Percentiles rank a stretch among this genome's conserved stretches.
phyloP scores from a whole-genome alignment of 768 basidiomycete genomes.

The Hortiboletus flavorubellus region DNA sequence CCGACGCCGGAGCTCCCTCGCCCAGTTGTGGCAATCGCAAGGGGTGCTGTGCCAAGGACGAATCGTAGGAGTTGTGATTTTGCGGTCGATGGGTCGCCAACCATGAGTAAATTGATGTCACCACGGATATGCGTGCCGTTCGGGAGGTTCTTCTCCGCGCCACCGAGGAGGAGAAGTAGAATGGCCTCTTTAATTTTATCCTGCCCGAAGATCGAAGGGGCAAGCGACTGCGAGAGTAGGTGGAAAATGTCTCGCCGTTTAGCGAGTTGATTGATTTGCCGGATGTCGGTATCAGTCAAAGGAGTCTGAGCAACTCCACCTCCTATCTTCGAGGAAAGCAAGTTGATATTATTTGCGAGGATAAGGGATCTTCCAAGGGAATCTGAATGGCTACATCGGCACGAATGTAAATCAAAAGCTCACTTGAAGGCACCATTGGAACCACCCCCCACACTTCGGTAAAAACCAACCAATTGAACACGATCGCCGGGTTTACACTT shows the following conservation, averaged over 20 bases:
- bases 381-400: constrained; percentile 11
- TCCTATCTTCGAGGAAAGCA: constrained; percentile 91
- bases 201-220: constrained; percentile 96
- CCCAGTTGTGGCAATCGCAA: constrained; percentile 98
- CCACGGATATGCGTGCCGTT: constrained; percentile 99
- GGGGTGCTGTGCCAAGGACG: constrained; percentile 90
- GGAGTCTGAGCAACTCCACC: constrained; percentile 93
- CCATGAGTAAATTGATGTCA: constrained; percentile 99
- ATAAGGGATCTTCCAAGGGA: constrained; percentile 70
- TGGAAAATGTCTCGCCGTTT: constrained; percentile 85
- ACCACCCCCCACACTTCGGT: constrained; percentile 91
- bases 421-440: constrained; percentile 93
- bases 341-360: constrained; percentile 91
- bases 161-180: constrained; percentile 88
- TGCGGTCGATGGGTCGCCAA: constrained; percentile 98
- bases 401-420: constrained; percentile 21
- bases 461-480: constrained; percentile 93
- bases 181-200: constrained; percentile 95
- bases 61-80: constrained; percentile 96
- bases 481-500: constrained; percentile 97
- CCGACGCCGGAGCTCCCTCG: constrained; percentile 98
- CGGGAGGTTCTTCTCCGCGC: constrained; percentile 94
- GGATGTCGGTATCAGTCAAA: constrained; percentile 91
- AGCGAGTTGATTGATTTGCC: constrained; percentile 90
- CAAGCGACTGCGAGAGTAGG: constrained; percentile 90